A percentile compares a stretch with the other conserved stretches of the same genome.
Conservation (phyloP, 441 rosid species). For the Theobroma grandiflorum region DNA sequence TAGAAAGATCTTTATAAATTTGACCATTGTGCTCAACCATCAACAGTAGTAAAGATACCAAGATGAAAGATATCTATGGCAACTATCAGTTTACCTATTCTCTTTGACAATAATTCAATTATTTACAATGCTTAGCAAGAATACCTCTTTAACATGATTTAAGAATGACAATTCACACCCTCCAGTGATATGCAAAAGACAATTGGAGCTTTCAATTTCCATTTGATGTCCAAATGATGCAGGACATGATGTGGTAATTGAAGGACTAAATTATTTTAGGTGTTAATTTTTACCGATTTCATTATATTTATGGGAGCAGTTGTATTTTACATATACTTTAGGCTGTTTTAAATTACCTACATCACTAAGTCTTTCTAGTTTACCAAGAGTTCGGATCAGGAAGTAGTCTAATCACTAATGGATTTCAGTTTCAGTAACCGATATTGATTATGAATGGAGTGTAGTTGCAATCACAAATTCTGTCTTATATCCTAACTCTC, state of each 20-base stretch:
- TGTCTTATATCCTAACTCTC: background rate
- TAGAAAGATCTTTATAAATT: background rate
- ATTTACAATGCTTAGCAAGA: slow-evolving; percentile 1
- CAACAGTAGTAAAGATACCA: background rate
- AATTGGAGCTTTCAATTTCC: too few relatives aligned
- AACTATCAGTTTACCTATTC: background rate
- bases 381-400: background rate
- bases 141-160: background rate
- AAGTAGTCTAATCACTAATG: background rate
- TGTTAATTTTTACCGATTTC: slow-evolving; percentile 10
- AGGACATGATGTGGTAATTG: background rate
- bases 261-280: slow-evolving; percentile 2
- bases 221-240: background rate
- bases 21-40: background rate
- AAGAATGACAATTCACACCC: background rate
- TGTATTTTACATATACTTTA: background rate
- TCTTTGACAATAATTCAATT: slow-evolving; percentile 1
- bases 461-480: background rate
- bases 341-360: background rate
- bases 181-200: background rate
- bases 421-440: slow-evolving; percentile 9
- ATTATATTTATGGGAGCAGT: background rate
- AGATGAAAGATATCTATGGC: background rate
- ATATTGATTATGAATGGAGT: background rate
- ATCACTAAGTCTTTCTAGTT: background rate